Percentiles rank a stretch among this genome's conserved stretches.
These are phyloP conservation scores for Cladophialophora bantiana DNA, from an alignment of 2,329 filamentous ascomycete genomes.

Conservation along the genomic window DNA sequence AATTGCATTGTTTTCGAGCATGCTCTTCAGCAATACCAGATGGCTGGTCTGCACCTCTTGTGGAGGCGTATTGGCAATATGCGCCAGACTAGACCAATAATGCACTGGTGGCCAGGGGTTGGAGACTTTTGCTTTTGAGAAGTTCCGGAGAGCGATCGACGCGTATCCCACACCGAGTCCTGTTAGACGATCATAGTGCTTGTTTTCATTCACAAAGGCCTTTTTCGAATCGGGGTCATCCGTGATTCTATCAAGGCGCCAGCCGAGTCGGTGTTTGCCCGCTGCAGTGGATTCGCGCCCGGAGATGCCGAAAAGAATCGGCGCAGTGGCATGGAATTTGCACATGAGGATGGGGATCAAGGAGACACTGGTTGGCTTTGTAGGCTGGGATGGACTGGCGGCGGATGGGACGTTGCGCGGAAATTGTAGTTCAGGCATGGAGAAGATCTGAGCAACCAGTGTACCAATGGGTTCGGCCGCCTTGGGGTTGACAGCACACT, in stretches of 20 bases:
- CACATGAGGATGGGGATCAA: slow-evolving; percentile 86
- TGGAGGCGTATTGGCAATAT: slow-evolving; percentile 76
- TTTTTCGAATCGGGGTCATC: slow-evolving; percentile 52
- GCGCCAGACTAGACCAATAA: slow-evolving; percentile 82
- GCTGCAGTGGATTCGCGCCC: slow-evolving; percentile 75
- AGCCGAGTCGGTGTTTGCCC: slow-evolving; percentile 74
- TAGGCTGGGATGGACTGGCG: slow-evolving; percentile 48
- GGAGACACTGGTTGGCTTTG: slow-evolving; percentile 63
- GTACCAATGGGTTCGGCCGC: slow-evolving; percentile 82
- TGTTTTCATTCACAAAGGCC: slow-evolving; percentile 70
- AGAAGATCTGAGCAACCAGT: slow-evolving; percentile 76
- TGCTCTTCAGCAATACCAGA: slow-evolving; percentile 71
- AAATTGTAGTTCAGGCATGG: slow-evolving; percentile 64
- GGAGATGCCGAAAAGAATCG: slow-evolving; percentile 82
- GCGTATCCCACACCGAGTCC: slow-evolving; percentile 86
- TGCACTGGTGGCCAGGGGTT: slow-evolving; percentile 80
- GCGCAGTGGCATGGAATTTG: slow-evolving; percentile 81
- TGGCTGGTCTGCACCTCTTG: slow-evolving; percentile 75
- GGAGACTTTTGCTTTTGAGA: slow-evolving; percentile 68
- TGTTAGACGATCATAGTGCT: slow-evolving; percentile 82
- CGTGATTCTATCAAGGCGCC: slow-evolving; percentile 65
- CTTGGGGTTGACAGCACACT: slow-evolving; percentile 68
- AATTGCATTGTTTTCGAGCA: slow-evolving; percentile 73
- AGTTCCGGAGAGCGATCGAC: slow-evolving; percentile 81
- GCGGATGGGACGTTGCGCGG: slow-evolving; percentile 18